Evolutionary conservation across 768 basidiomycete genomes (phyloP).

Genomic region (Astraeus odoratus): DNA sequence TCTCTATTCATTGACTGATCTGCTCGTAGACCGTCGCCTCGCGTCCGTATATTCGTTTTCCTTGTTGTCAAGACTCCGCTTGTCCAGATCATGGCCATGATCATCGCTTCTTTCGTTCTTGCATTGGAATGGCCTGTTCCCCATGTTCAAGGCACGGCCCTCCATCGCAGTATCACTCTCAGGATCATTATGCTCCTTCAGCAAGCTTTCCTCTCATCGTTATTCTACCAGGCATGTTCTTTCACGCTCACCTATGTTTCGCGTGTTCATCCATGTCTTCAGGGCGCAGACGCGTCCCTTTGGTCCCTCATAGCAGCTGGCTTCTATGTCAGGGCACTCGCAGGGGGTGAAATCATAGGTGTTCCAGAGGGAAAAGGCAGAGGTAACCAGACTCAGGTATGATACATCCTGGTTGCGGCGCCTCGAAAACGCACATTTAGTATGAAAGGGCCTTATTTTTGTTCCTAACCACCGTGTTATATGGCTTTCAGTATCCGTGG

Average conservation of each 20-base stretch:
- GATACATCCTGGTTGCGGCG: too few species aligned
- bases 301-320: conserved; percentile 69
- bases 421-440: too few species aligned
- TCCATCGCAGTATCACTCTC: conserved; percentile 61
- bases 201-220: conserved; percentile 53
- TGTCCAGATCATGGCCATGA: conserved; percentile 61
- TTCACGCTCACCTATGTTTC: neutral
- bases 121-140: conserved; percentile 71
- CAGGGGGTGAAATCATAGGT: conserved; percentile 62
- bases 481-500: too few species aligned
- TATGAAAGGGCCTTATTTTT: too few species aligned
- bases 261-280: conserved; percentile 2
- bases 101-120: conserved; percentile 52
- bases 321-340: conserved; percentile 61
- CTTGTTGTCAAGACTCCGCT: conserved; percentile 76
- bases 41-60: conserved; percentile 54
- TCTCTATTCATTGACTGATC: neutral
- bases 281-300: conserved; percentile 82
- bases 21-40: conserved; percentile 47
- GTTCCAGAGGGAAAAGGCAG: conserved; percentile 60
- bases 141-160: conserved; percentile 40
- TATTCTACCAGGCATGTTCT: conserved; percentile 71
- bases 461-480: too few species aligned
- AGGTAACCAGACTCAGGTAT: conserved; percentile 41
- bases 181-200: conserved; percentile 57